A percentile compares a stretch with the other conserved stretches of the same genome.
Conservation (phyloP, 495 filamentous ascomycete genomes). For the Xylaria venustula region DNA sequence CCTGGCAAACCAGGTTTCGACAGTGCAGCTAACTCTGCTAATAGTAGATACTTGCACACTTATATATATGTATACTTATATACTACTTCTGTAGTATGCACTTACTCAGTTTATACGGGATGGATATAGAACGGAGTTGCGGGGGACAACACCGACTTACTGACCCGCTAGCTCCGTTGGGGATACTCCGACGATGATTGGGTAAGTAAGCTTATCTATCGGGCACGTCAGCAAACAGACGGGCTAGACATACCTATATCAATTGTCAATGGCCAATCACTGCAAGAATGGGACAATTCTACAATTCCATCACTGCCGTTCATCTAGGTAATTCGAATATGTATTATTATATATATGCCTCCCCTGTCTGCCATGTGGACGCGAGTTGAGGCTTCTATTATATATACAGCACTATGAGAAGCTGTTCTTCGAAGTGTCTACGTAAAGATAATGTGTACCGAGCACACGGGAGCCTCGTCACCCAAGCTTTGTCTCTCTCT, state of each 20-base stretch:
- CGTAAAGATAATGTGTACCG: background rate
- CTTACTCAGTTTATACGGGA: background rate
- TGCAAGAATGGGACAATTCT: no score
- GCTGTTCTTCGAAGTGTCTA: background rate
- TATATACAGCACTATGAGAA: background rate
- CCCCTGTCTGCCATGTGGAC: background rate
- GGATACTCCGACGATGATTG: slow-evolving; percentile 19
- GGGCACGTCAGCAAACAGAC: no score
- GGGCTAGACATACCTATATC: no score
- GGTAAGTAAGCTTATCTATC: no score
- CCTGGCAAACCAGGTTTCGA: no score
- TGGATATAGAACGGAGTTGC: background rate
- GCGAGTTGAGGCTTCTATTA: slow-evolving; percentile 2
- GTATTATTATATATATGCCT: no score
- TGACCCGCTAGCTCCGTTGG: slow-evolving; percentile 21
- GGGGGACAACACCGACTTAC: background rate
- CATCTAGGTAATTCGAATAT: background rate
- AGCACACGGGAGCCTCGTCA: background rate
- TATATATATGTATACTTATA: no score
- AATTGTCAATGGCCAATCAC: no score
- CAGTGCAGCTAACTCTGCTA: no score
- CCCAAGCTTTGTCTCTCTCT: background rate
- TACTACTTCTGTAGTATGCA: no score
- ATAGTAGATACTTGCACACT: no score
- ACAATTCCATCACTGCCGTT: no score